A percentile compares a stretch with the other conserved stretches of the same genome.
These are phyloP conservation scores for Penicillium turbatum DNA, from an alignment of 495 filamentous ascomycete genomes.

Conservation along the genomic window DNA sequence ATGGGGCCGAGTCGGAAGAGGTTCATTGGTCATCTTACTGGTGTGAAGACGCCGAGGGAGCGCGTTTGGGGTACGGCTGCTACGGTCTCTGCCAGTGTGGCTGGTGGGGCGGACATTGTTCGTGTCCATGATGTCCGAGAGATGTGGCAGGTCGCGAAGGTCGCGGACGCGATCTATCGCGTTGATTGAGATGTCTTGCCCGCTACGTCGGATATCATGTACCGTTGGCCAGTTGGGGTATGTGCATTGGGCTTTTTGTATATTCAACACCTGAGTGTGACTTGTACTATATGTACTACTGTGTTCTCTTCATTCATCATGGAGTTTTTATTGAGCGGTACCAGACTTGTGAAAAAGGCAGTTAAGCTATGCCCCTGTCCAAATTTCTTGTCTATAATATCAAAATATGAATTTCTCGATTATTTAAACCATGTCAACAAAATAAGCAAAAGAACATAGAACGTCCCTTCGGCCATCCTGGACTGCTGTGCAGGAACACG, in stretches of 20 bases:
- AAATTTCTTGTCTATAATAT: constrained; percentile 5
- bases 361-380: background rate
- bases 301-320: constrained; percentile 26
- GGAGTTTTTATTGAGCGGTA: constrained; percentile 15
- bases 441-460: constrained; percentile 12
- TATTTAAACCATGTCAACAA: constrained; percentile 17
- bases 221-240: background rate
- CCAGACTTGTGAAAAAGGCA: background rate
- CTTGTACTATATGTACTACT: constrained; percentile 2
- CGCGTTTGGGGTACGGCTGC: constrained; percentile 84
- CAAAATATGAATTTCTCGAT: constrained; percentile 20
- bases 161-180: constrained; percentile 89
- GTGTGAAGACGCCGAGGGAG: constrained; percentile 61
- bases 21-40: constrained; percentile 81
- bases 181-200: constrained; percentile 16
- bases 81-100: constrained; percentile 79
- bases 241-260: constrained; percentile 7
- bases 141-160: constrained; percentile 82
- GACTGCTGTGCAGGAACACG: constrained; percentile 11
- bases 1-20: constrained; percentile 85
- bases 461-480: constrained; percentile 8
- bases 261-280: constrained; percentile 29
- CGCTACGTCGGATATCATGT: background rate
- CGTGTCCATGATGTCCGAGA: constrained; percentile 90
- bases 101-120: constrained; percentile 92